Base-by-base conservation (phyloP, 208 protist genomes). In the Trypanosoma rangeli region DNA sequence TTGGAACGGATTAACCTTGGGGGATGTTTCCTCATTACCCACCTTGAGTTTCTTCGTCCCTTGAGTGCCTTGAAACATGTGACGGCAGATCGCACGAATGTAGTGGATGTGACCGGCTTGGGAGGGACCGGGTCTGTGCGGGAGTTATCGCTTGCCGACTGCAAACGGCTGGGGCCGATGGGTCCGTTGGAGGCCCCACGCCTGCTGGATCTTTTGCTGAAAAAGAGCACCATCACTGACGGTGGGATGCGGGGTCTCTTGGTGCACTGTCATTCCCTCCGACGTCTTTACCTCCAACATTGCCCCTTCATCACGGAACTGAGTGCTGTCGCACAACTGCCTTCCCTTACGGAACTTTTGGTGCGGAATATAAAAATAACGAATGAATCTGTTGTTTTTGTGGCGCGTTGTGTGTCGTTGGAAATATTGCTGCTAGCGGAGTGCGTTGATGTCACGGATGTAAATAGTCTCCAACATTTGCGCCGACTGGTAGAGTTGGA, bases 371-470 rank as follows among this genome's bases (percentile, higher is more conserved):
- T 81, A 4, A 64, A 67, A 50, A 64, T 92, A 28, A 80, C 70
- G 48, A 83, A 87, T 70, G 70, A 76, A 4, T 82, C 76, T 12
- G 52, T 94, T 5, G 61, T 20, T 13, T 55, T 61, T 26, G 58
- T 90, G n/a, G 77, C 78, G 18, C 54, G 42, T 15, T 90, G 80
- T 67, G 33, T 53, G 13, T 46, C 28, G 16, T 72, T 94, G 15
- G 73, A 89, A 61, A 66, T 72, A 55, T 62, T 94, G 15, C 63
- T 69, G 24, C 66, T 94, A 22, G 54, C 74, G 5, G 85, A 83
- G 46, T 92, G 89, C 49, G 55, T 62, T 16, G 71, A 77, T 22
- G 63, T 94, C 16, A 89, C 84, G 10, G 78, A 85, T 70, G 64
- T 94, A 42, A 82, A 78, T 64, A 65, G 63, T 37, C 69, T 94